Base-by-base conservation (phyloP, 2,329 filamentous ascomycete species). In the Penicillium sp. region DNA sequence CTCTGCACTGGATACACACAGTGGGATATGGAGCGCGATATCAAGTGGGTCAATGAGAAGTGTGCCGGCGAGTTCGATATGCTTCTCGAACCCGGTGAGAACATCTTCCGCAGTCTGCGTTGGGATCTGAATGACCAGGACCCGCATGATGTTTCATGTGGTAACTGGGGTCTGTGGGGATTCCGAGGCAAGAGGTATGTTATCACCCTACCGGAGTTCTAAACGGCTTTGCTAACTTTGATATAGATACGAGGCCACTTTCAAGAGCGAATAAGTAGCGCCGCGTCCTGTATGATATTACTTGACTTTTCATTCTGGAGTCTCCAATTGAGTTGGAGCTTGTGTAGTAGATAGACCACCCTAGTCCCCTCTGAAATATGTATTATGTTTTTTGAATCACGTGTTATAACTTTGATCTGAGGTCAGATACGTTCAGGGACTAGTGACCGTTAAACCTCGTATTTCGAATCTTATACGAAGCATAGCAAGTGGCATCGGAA, bases 81-180 rank as follows among this genome's bases (percentile, higher is more conserved):
- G 39, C 78, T 99, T 57, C 81, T 99, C 68, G 85, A 96, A 75
- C 95, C 96, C 0, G 93, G 92, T 37, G 93, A 98, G 82, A 99
- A 99, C 71, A 83, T 82, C 16, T 99, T 99, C 80, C 85, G 93
- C 69, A 99, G 95, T 78, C 76, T 97, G 72, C 83, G 93, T 68
- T 99, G 96, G 96, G 96, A 99, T 77, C 76, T 99, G 69, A 97
- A 99, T 70, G 96, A 99, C 71, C 79, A 95, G 62, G 95, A 97
- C 73, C 93, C 93, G 7, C 90, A 96, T 71, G 95, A 98, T 75
- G 82, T 98, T 61, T 96, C 89, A 67, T 96, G 91, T 70, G 93
- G 95, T 54, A 99, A 99, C 76, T 99, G 92, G 91, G 95, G 95
- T 11, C 81, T 96, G 2, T 99, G 96, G 91, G 92, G 89, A 14